Evolutionary conservation across 2,329 filamentous ascomycete species (phyloP).

Genomic region (Aspergillus oerlinghausenensis): DNA sequence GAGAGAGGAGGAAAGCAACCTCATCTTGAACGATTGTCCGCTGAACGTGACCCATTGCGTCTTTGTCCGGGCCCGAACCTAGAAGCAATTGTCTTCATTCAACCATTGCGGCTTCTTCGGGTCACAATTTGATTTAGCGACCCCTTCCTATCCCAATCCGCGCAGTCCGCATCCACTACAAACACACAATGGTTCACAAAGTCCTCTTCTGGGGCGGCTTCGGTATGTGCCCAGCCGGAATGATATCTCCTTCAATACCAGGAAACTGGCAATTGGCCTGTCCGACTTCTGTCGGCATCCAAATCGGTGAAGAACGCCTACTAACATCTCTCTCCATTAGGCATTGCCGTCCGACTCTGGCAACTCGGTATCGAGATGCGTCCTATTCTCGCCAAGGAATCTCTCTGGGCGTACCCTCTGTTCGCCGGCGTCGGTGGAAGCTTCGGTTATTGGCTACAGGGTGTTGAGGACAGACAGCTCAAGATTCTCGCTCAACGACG

Average conservation of each 20-base stretch:
- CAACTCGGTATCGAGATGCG: constrained; percentile 99
- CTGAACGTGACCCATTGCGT: constrained; percentile 23
- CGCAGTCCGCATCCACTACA: constrained; percentile 17
- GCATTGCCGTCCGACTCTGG: constrained; percentile 87
- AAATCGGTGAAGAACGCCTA: background rate
- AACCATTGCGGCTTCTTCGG: background rate
- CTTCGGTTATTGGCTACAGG: constrained; percentile 96
- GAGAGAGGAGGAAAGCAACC: constrained; percentile 10
- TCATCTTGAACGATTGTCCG: constrained; percentile 21
- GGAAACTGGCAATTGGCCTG: background rate
- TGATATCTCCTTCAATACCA: background rate
- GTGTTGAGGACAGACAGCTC: constrained; percentile 78
- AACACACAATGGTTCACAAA: constrained; percentile 45
- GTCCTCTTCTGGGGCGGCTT: constrained; percentile 64
- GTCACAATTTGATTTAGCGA: background rate
- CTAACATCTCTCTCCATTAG: constrained; percentile 44
- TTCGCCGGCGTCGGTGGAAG: constrained; percentile 81
- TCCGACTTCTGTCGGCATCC: background rate
- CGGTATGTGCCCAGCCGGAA: constrained; percentile 56
- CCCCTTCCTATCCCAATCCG: constrained; percentile 10
- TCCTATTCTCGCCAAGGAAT: constrained; percentile 78
- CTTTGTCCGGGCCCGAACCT: constrained; percentile 16
- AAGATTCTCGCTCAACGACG: constrained; percentile 73
- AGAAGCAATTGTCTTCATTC: constrained; percentile 12
- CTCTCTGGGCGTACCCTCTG: constrained; percentile 86